Conservation (phyloP, 2,329 filamentous ascomycete species). For the Colletotrichum musae region DNA sequence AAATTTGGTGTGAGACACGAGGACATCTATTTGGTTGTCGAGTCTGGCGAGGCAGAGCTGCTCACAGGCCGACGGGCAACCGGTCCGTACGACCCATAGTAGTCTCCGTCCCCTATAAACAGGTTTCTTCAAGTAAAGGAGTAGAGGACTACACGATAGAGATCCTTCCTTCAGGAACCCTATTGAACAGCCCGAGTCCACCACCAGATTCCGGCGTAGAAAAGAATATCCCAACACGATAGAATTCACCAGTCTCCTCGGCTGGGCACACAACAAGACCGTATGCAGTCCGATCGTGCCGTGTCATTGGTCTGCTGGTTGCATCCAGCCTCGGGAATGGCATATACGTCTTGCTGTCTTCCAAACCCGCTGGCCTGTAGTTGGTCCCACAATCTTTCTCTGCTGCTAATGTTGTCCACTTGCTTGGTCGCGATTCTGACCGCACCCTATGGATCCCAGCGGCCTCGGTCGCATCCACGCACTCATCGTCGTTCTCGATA, state of each 20-base stretch:
- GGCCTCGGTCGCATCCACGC: too few species aligned
- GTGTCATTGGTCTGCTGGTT: background rate
- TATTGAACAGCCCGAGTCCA: background rate
- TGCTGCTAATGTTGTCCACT: background rate
- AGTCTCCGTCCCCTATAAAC: background rate
- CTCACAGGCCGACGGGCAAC: constrained; percentile 67
- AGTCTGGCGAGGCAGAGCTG: constrained; percentile 66
- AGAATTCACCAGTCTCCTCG: background rate
- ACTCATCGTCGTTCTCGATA: too few species aligned
- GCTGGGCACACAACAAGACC: background rate
- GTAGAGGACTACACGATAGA: background rate
- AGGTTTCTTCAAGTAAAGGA: too few species aligned
- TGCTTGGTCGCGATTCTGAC: background rate
- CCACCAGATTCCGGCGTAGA: background rate
- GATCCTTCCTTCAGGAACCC: background rate
- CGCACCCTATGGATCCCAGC: background rate
- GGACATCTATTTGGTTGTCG: constrained; percentile 71
- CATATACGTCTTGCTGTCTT: too few species aligned
- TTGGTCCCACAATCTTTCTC: too few species aligned
- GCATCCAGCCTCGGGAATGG: background rate
- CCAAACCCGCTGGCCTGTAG: too few species aligned
- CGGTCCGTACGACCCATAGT: constrained; percentile 67
- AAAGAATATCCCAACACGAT: background rate
- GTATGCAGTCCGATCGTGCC: background rate
- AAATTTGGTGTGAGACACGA: constrained; percentile 75